Percentiles rank a stretch among this genome's conserved stretches.
Conservation (phyloP, 768 basidiomycete genomes). For the Tubosaeta sp. region DNA sequence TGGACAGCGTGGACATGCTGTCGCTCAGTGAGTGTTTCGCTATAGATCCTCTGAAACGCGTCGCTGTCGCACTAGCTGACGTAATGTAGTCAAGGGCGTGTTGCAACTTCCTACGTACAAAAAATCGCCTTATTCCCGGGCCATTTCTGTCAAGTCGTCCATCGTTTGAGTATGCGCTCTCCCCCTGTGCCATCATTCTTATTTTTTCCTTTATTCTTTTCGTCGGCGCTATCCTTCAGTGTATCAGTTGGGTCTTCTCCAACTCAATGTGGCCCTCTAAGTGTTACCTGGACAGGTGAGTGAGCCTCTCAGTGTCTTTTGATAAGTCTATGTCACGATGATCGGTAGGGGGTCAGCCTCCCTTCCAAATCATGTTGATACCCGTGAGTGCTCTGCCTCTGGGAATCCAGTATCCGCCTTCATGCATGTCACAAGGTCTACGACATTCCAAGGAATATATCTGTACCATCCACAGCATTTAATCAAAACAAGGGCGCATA, state of each 20-base stretch:
- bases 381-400: conserved; percentile 40
- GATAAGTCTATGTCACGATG: background rate
- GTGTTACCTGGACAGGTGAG: conserved; percentile 61
- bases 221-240: conserved; percentile 33
- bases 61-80: conserved; percentile 14
- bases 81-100: conserved; percentile 8
- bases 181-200: conserved; percentile 22
- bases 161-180: conserved; percentile 25
- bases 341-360: conserved; percentile 50
- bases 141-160: conserved; percentile 8
- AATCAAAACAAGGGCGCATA: conserved; percentile 52
- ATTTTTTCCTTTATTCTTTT: conserved; percentile 20
- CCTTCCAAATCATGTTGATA: conserved; percentile 45
- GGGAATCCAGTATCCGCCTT: background rate
- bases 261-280: conserved; percentile 59
- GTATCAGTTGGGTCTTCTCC: conserved; percentile 48
- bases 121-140: background rate
- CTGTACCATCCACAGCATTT: conserved; percentile 53
- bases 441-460: conserved; percentile 48
- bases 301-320: background rate
- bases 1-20: background rate
- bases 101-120: background rate
- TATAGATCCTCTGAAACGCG: background rate
- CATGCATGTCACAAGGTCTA: conserved; percentile 39
- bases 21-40: background rate